Conservation (phyloP, 1,284 basidiomycete species). For the Cutaneotrichosporon dermatis region DNA sequence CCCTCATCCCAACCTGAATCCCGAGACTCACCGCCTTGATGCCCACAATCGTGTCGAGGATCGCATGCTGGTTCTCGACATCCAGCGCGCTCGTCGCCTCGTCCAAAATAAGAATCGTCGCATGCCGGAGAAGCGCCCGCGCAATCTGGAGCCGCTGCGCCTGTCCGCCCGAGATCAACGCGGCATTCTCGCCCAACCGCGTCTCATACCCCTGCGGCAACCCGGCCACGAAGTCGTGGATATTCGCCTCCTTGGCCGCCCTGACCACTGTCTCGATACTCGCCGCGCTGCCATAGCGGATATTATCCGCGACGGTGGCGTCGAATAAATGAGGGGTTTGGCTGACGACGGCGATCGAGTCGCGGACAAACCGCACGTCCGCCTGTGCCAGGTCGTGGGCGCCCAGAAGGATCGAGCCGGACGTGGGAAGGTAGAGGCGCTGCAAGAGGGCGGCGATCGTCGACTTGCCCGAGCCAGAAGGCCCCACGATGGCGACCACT, state of each 20-base stretch:
- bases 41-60: conserved; percentile 68
- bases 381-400: conserved; percentile 55
- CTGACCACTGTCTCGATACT: conserved; percentile 58
- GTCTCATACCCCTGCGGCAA: conserved; percentile 84
- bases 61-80: conserved; percentile 68
- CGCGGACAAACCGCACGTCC: conserved; percentile 69
- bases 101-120: conserved; percentile 79
- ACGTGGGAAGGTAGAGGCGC: conserved; percentile 71
- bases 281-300: conserved; percentile 67
- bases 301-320: conserved; percentile 76
- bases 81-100: conserved; percentile 93
- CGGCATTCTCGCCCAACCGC: conserved; percentile 78
- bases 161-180: conserved; percentile 87
- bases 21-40: conserved; percentile 57
- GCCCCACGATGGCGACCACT: conserved; percentile 79
- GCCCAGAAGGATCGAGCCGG: conserved; percentile 58
- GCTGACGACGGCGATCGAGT: conserved; percentile 76
- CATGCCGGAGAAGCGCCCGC: conserved; percentile 69
- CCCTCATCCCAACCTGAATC: too few species aligned
- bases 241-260: conserved; percentile 71
- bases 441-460: conserved; percentile 79
- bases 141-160: conserved; percentile 90
- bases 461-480: conserved; percentile 84
- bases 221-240: conserved; percentile 71
- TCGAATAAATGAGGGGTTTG: conserved; percentile 85